phyloP scores from a whole-genome alignment of 2,329 filamentous ascomycete genomes.

The Samsoniella hepiali region DNA sequence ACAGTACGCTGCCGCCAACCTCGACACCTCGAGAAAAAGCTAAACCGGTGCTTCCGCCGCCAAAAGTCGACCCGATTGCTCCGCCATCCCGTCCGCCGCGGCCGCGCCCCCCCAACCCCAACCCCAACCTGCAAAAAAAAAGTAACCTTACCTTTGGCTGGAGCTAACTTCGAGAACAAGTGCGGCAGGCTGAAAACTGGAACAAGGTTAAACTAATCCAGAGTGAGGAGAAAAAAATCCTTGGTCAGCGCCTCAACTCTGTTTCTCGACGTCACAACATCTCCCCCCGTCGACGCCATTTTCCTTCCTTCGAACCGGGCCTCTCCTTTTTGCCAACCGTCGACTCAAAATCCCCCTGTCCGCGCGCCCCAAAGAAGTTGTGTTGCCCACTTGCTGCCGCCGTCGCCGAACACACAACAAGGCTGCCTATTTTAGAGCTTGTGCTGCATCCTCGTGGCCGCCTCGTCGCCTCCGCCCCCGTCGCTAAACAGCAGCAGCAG shows the following conservation, averaged over 20 bases:
- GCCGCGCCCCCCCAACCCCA: neutral
- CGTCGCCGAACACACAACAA: neutral
- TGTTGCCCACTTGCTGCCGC: neutral
- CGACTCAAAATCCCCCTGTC: neutral
- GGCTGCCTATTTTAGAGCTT: neutral
- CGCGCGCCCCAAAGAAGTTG: neutral
- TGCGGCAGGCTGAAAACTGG: neutral
- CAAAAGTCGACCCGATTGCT: conserved; percentile 14
- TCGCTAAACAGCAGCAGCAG: neutral
- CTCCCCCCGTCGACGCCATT: neutral
- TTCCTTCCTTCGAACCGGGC: neutral
- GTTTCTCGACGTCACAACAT: conserved; percentile 10
- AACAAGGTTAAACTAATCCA: neutral
- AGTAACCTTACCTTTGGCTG: conserved; percentile 13
- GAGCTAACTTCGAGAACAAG: neutral
- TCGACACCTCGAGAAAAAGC: neutral
- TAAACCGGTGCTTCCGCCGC: conserved; percentile 1
- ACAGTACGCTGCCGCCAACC: neutral
- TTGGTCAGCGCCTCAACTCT: conserved; percentile 4
- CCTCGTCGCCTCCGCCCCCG: neutral
- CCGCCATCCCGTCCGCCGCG: neutral
- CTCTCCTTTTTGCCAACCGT: neutral
- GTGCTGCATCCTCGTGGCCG: conserved; percentile 3
- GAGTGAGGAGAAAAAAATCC: neutral
- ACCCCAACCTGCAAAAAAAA: neutral